These are phyloP conservation scores for Fusarium nurragi DNA, from an alignment of 2,329 filamentous ascomycete species.

Conservation along the genomic window DNA sequence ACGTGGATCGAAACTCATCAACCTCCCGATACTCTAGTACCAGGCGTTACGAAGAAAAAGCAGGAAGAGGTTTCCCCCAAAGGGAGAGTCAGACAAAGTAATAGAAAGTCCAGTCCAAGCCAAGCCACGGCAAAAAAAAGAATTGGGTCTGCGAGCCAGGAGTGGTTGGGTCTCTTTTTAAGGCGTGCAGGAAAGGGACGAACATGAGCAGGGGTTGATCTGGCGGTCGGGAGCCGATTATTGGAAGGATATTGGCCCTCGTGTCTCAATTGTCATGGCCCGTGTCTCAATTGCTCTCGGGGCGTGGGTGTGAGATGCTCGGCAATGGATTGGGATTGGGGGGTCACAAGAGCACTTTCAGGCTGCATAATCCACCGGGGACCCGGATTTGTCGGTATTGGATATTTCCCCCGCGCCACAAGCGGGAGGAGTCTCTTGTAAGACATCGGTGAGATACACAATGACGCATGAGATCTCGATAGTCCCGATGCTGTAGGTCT, in stretches of 20 bases:
- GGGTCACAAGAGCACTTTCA: conserved; percentile 27
- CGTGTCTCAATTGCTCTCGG: neutral
- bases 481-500: neutral
- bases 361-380: neutral
- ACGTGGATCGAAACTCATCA: conserved; percentile 9
- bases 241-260: conserved; percentile 3
- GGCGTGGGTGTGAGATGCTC: neutral
- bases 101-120: conserved; percentile 12
- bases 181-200: conserved; percentile 20
- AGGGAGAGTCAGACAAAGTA: conserved; percentile 7
- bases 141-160: conserved; percentile 21
- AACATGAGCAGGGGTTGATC: conserved; percentile 15
- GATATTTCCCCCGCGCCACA: neutral
- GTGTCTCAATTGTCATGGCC: neutral
- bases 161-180: conserved; percentile 14
- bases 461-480: neutral
- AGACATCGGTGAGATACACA: neutral
- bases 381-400: neutral
- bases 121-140: conserved; percentile 3
- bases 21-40: too few relatives aligned
- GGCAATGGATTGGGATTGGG: neutral
- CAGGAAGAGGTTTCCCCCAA: too few relatives aligned
- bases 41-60: too few relatives aligned
- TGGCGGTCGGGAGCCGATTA: conserved; percentile 18
- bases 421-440: neutral